Conservation (phyloP, 2,329 filamentous ascomycete genomes). For the Neonectria sp. region DNA sequence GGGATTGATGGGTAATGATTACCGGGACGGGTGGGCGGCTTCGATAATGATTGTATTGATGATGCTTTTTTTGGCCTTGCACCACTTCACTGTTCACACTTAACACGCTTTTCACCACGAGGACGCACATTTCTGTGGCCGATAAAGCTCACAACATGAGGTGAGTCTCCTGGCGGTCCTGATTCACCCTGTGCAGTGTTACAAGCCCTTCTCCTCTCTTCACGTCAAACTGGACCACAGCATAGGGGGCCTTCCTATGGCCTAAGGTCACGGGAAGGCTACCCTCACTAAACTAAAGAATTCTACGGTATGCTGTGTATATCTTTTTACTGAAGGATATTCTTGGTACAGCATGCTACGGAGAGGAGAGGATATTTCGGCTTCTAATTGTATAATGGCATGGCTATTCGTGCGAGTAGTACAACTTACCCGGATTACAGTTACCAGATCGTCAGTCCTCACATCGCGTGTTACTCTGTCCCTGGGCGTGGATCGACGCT, state of each 20-base stretch:
- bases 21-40: conserved; percentile 34
- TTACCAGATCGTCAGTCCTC: too few species aligned
- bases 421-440: too few species aligned
- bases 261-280: not conserved
- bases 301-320: too few species aligned
- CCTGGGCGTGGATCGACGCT: too few species aligned
- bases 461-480: too few species aligned
- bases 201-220: not conserved
- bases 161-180: not conserved
- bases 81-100: not conserved
- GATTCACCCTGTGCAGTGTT: conserved; percentile 22
- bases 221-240: conserved; percentile 5
- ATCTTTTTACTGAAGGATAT: too few species aligned
- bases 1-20: conserved; percentile 41
- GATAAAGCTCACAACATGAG: not conserved
- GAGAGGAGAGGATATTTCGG: too few species aligned
- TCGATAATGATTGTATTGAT: conserved; percentile 47
- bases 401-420: too few species aligned
- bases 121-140: not conserved
- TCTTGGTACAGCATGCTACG: too few species aligned
- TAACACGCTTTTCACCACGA: conserved; percentile 9
- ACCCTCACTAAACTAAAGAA: not conserved
- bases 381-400: too few species aligned
- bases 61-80: conserved; percentile 19
- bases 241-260: too few species aligned